Base-by-base conservation (phyloP, 192 early-diverging fungal species). In the Coemansia pectinata region DNA sequence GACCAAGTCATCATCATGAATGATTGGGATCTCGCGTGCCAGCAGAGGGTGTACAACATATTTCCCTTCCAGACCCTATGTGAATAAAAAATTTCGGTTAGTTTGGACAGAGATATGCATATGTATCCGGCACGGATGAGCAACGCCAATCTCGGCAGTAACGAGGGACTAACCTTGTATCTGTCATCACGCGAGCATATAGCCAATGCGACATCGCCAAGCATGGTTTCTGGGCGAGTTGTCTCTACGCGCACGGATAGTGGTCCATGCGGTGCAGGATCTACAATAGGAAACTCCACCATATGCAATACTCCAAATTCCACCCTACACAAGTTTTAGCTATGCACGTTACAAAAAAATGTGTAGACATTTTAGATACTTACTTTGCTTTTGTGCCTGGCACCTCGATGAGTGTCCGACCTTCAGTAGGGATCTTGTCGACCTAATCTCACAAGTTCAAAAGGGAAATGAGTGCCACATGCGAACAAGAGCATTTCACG, bases 151-250 rank as follows among this genome's bases (percentile, higher is more conserved):
- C 19, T 62, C 8, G 29, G 17, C 21, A 48, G 3, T 19, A 21
- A 23, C 25, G 14, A 53, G 10, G 3, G 27, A 29, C 72, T 58
- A 69, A 91, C 90, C 80, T 81, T 90, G 81, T 99, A 99, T 61
- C 97, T 84, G 31, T 69, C 27, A 77, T 99, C 97, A 0, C 86
- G 85, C 5, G 97, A 94, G 76, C 95, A 89, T 55, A 99, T 87
- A 36, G 95, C 95, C n/a, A 99, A 87, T 5, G 96, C 97, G 50
- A 90, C 92, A 77, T 99, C 97, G 62, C 96, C 97, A n/a, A 98
- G 86, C 91, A 99, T 96, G 4, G 97, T 99, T 72, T 99, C 97
- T 36, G 97, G 88, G 62, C 97, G 95, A 6, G 97, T 99, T n/a
- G 97, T 99, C 17, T 95, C 92, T 6, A 99, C 95, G 42, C 91